Evolutionary conservation across 1,139 yeast species (phyloP).

Genomic region (Candida sp.): DNA sequence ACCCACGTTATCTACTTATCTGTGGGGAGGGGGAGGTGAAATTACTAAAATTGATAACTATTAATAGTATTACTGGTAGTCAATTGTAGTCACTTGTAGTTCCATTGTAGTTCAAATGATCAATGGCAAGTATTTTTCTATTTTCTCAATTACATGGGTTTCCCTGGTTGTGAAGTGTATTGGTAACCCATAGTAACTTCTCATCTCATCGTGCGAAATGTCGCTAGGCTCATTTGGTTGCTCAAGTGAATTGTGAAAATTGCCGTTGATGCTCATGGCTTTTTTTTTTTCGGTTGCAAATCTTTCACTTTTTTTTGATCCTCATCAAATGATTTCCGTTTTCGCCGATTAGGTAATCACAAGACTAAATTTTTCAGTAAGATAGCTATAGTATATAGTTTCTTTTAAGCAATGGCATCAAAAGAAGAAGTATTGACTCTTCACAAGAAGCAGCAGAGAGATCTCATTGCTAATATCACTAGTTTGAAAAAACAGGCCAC

Average conservation of each 20-base stretch:
- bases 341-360: background rate
- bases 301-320: too few relatives aligned
- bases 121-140: too few relatives aligned
- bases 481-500: constrained; percentile 82
- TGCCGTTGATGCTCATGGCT: too few relatives aligned
- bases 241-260: too few relatives aligned
- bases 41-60: too few relatives aligned
- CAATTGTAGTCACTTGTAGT: too few relatives aligned
- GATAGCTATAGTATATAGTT: background rate
- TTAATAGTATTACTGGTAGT: too few relatives aligned
- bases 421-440: constrained; percentile 53
- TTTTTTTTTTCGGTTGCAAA: too few relatives aligned
- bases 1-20: too few relatives aligned
- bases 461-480: constrained; percentile 63
- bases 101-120: too few relatives aligned
- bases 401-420: background rate
- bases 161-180: background rate
- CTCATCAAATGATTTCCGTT: too few relatives aligned
- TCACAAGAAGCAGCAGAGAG: constrained; percentile 69
- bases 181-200: background rate
- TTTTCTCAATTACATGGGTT: background rate
- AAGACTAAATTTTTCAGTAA: background rate
- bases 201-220: background rate
- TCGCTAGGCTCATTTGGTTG: background rate
- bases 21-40: too few relatives aligned